Evolutionary conservation across 176 grass and related monocot species (phyloP), one percentile per base, ranked within the genome.

Genomic region (Avena atlantica): DNA sequence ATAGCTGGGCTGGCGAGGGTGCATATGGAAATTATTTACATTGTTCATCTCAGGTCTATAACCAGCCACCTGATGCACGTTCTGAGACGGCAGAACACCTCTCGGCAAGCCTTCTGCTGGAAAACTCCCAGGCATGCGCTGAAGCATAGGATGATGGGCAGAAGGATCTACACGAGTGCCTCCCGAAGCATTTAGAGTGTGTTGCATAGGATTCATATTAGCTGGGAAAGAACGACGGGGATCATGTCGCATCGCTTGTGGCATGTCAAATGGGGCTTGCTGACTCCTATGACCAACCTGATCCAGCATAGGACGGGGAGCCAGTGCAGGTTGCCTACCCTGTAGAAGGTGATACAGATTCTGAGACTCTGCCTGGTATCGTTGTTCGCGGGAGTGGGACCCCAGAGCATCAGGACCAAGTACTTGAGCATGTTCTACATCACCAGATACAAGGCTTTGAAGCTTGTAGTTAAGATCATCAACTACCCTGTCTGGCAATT

Each of bases 21-120:
- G 97, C 83, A 93, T 82, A 78, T 84, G 79, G 76, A 94, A 89
- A 87, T 90, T 97, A 90, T 94, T 89, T 84, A 94, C 85, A 89
- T 94, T 92, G 79, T 82, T 70, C 82, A 91, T 88, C 91, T 99
- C 92, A 85, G 92, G 90, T 76, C 90, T 68, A 84, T 86, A 92
- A 86, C 90, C 86, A 81, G 90, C 67, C 86, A 92, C 55, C 57
- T 89, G 89, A 94, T 90, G 94, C 64, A 86, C 60, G 71, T 87
- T 55, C 58, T 92, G 94, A 84, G 94, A 90, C 86, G 93, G 83
- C 12, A 81, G 89, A 31, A 92, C 86, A 90, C 87, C 87, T 90
- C 94, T 93, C 71, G 82, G 86, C 90, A 94, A 62, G 42, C 92
- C 94, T 80, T 91, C 92, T 85, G 68, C 73, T 73, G 78, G 84